Evolutionary conservation across 176 grass and related monocot genomes (phyloP).

Genomic region (Tillandsia fasciculata): DNA sequence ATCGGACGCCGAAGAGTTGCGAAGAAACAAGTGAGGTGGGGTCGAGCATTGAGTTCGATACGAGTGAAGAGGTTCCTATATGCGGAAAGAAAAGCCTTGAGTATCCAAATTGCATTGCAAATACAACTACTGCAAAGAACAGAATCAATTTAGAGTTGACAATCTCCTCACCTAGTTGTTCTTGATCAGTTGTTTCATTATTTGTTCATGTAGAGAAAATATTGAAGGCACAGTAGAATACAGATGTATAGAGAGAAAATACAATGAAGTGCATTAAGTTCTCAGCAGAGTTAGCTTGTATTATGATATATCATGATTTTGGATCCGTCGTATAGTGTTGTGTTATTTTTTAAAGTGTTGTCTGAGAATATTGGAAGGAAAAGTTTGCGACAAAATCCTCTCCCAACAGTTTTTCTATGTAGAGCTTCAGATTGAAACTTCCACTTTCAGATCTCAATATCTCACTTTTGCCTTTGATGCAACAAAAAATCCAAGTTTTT

Average conservation of each 20-base stretch:
- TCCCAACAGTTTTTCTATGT: too few relatives aligned
- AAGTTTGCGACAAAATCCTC: too few relatives aligned
- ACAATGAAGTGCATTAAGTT: too few relatives aligned
- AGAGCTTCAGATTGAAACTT: too few relatives aligned
- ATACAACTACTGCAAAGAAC: not conserved
- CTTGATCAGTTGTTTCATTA: not conserved
- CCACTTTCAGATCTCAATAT: too few relatives aligned
- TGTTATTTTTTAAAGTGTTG: too few relatives aligned
- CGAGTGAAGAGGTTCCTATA: not conserved
- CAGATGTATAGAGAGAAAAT: not conserved
- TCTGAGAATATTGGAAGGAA: too few relatives aligned
- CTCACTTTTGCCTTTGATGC: too few relatives aligned
- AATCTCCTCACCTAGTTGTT: slow-evolving; percentile 4
- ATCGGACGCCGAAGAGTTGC: not conserved
- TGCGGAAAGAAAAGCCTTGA: not conserved
- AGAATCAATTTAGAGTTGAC: slow-evolving; percentile 1
- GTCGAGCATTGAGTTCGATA: slow-evolving; percentile 10
- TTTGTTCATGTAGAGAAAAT: not conserved
- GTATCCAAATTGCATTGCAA: not conserved
- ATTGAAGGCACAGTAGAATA: not conserved
- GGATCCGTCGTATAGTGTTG: too few relatives aligned
- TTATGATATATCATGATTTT: too few relatives aligned
- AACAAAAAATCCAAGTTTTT: too few relatives aligned
- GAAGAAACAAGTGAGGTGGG: slow-evolving; percentile 10
- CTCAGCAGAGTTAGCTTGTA: too few relatives aligned